A percentile compares a stretch with the other conserved stretches of the same genome.
phyloP scores from a whole-genome alignment of 352 stramenopile genomes.

The Thalassiosira oceanica region DNA sequence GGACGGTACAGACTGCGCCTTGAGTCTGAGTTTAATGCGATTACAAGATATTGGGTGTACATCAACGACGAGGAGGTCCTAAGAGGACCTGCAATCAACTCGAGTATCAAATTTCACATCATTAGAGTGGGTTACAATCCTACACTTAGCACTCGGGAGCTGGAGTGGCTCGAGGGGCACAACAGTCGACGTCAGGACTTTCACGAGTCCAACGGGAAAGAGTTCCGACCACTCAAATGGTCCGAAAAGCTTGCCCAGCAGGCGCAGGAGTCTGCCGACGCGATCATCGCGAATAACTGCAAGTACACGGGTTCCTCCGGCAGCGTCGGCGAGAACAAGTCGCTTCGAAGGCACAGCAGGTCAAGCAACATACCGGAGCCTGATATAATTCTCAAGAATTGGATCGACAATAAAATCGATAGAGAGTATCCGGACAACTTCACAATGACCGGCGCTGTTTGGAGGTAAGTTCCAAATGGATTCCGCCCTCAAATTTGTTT shows the following conservation, averaged over 20 bases:
- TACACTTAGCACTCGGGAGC: slow-evolving; percentile 6
- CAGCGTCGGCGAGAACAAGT: no score
- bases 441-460: background rate
- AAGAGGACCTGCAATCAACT: slow-evolving; percentile 5
- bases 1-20: no score
- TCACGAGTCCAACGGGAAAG: slow-evolving; percentile 15
- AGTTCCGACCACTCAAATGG: slow-evolving; percentile 18
- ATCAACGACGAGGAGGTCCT: slow-evolving; percentile 6
- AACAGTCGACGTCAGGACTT: slow-evolving; percentile 18
- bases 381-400: background rate
- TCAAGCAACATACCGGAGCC: no score
- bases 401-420: background rate
- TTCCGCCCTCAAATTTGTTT: background rate
- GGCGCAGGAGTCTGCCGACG: slow-evolving; percentile 8
- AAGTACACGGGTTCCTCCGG: no score
- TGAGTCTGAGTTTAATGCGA: no score
- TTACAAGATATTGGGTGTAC: no score
- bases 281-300: slow-evolving; percentile 2
- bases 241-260: slow-evolving; percentile 9
- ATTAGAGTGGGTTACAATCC: slow-evolving; percentile 22
- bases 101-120: slow-evolving; percentile 9
- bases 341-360: background rate
- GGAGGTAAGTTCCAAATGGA: background rate
- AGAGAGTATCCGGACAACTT: background rate
- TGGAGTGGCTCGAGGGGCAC: slow-evolving; percentile 16